Percentiles rank a stretch among this genome's conserved stretches.
These are phyloP conservation scores for Vigna trinervia DNA, from an alignment of 306 rosid genomes.

Conservation along the genomic window DNA sequence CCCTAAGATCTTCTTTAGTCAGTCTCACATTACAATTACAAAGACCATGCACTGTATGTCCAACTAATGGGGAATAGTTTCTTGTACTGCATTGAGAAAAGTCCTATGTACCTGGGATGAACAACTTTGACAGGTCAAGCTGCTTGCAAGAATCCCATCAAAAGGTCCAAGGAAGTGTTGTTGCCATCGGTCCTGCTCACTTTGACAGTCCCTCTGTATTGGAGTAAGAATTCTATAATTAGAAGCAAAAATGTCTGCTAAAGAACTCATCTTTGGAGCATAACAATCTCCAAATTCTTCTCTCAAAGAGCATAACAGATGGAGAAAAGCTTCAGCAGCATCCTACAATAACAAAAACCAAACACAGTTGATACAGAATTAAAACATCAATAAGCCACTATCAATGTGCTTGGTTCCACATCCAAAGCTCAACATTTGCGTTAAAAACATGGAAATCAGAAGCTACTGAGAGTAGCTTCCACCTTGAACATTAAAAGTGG, in stretches of 20 bases:
- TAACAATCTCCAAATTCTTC: conserved; percentile 73
- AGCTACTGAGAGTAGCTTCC: neutral
- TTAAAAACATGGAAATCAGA: neutral
- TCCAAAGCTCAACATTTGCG: neutral
- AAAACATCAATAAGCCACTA: conserved; percentile 27
- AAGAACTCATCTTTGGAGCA: conserved; percentile 65
- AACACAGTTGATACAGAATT: conserved; percentile 32
- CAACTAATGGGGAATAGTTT: neutral
- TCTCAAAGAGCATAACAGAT: conserved; percentile 81
- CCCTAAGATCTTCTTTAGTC: conserved; percentile 16
- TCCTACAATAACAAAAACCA: conserved; percentile 62
- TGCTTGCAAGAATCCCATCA: conserved; percentile 91
- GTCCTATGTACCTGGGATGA: conserved; percentile 70
- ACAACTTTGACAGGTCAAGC: conserved; percentile 85
- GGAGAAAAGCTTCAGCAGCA: conserved; percentile 94
- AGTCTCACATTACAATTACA: no score
- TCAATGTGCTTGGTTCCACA: neutral
- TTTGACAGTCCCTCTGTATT: conserved; percentile 51
- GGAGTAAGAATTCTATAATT: conserved; percentile 68
- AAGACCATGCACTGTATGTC: neutral
- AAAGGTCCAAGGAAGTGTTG: conserved; percentile 81
- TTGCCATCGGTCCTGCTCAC: conserved; percentile 80
- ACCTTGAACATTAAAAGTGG: neutral
- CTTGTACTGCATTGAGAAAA: conserved; percentile 35
- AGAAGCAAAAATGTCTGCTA: conserved; percentile 68